A percentile compares a stretch with the other conserved stretches of the same genome.
Evolutionary conservation across 352 stramenopile genomes (phyloP).

Genomic region (Thalassiosira livingstoniorum): DNA sequence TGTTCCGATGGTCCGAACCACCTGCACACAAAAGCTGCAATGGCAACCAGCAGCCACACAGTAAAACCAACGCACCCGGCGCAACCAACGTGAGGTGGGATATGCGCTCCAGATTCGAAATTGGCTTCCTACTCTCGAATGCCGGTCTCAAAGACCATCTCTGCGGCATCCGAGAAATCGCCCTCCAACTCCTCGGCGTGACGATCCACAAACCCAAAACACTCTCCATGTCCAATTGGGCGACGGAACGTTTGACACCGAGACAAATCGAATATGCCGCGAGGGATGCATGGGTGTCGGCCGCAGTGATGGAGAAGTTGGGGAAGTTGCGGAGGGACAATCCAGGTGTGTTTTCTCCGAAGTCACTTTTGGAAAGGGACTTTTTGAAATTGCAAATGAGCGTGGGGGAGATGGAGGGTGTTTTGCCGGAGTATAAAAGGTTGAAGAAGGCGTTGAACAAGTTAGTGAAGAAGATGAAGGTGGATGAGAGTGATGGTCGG

Average conservation of each 20-base stretch:
- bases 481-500: neutral
- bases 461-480: slow-evolving; percentile 12
- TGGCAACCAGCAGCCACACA: slow-evolving; percentile 3
- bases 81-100: no score
- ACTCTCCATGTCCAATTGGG: slow-evolving; percentile 69
- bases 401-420: slow-evolving; percentile 44
- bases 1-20: slow-evolving; percentile 60
- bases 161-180: slow-evolving; percentile 44
- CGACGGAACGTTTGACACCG: slow-evolving; percentile 46
- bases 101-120: slow-evolving; percentile 65
- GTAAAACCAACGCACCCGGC: slow-evolving; percentile 20
- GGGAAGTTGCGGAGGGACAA: slow-evolving; percentile 39
- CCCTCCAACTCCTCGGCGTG: slow-evolving; percentile 45
- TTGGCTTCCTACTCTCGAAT: slow-evolving; percentile 55
- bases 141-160: slow-evolving; percentile 26
- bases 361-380: slow-evolving; percentile 43
- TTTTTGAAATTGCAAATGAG: slow-evolving; percentile 48
- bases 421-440: slow-evolving; percentile 18
- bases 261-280: slow-evolving; percentile 58
- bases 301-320: slow-evolving; percentile 64
- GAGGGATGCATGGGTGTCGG: slow-evolving; percentile 69
- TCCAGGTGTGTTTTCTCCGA: slow-evolving; percentile 21
- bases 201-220: slow-evolving; percentile 67
- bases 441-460: slow-evolving; percentile 34
- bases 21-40: neutral